phyloP scores from a whole-genome alignment of 2,329 filamentous ascomycete genomes.

The Hymenoscyphus albidus region DNA sequence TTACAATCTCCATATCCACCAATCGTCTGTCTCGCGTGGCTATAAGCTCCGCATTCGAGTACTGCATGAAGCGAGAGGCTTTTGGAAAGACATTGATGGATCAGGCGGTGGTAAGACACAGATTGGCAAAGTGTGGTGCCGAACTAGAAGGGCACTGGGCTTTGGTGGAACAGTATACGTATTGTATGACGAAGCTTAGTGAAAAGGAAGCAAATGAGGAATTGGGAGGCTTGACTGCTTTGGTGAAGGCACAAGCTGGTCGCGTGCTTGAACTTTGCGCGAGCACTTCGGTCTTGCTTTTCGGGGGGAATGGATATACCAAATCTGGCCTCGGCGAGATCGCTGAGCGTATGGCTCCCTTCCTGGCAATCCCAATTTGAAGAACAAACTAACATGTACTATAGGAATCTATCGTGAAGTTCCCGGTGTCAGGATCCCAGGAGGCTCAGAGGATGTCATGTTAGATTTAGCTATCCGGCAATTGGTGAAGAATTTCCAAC shows the following conservation, averaged over 20 bases:
- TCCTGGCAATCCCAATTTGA: neutral
- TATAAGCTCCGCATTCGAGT: constrained; percentile 55
- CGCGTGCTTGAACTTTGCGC: constrained; percentile 71
- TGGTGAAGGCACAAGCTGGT: constrained; percentile 69
- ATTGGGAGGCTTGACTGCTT: constrained; percentile 67
- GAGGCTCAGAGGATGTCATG: constrained; percentile 70
- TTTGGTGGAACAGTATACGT: constrained; percentile 69
- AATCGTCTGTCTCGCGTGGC: constrained; percentile 61
- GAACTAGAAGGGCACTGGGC: constrained; percentile 66
- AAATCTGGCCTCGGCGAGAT: constrained; percentile 66
- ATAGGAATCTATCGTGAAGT: constrained; percentile 61
- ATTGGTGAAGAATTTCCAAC: constrained; percentile 64
- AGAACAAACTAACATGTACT: neutral
- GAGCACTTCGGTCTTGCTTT: constrained; percentile 64
- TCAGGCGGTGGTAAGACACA: constrained; percentile 69
- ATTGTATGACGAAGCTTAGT: constrained; percentile 59
- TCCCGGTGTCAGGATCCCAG: constrained; percentile 58
- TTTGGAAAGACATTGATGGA: constrained; percentile 68
- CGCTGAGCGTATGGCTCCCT: constrained; percentile 54
- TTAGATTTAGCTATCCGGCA: constrained; percentile 67
- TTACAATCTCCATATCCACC: constrained; percentile 61
- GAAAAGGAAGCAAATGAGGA: constrained; percentile 58
- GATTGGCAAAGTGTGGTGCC: constrained; percentile 67
- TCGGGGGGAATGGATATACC: constrained; percentile 72
- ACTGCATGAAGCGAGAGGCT: constrained; percentile 62